Conservation (phyloP, 495 filamentous ascomycete genomes). For the Penicillium goetzii region DNA sequence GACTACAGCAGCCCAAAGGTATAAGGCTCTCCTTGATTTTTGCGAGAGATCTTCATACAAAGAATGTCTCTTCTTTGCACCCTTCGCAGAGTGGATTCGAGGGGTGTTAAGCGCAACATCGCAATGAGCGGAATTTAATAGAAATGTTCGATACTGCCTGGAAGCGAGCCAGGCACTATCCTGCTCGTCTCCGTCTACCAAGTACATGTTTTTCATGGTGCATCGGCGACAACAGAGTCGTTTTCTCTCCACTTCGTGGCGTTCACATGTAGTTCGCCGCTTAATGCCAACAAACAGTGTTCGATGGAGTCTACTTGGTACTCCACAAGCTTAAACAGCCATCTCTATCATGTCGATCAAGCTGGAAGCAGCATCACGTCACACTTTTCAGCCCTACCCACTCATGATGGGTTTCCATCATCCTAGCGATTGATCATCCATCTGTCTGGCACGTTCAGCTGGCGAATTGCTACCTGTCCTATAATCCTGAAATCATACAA, state of each 20-base stretch:
- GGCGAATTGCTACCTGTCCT: background rate
- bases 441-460: background rate
- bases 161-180: background rate
- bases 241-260: background rate
- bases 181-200: background rate
- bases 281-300: background rate
- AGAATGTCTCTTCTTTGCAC: conserved; percentile 20
- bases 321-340: too few relatives aligned
- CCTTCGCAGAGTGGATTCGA: conserved; percentile 32
- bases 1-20: conserved; percentile 37
- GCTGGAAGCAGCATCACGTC: too few relatives aligned
- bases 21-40: conserved; percentile 47
- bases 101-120: background rate
- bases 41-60: conserved; percentile 36
- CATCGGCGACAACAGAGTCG: background rate
- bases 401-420: too few relatives aligned
- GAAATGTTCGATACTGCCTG: background rate
- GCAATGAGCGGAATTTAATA: background rate
- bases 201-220: background rate
- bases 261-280: background rate
- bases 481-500: background rate
- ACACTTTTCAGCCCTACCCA: background rate
- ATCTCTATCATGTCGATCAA: too few relatives aligned
- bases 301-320: too few relatives aligned
- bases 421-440: background rate